A percentile compares a stretch with the other conserved stretches of the same genome.
Conservation (phyloP, 306 rosid species). For the Vachellia pachyceras region DNA sequence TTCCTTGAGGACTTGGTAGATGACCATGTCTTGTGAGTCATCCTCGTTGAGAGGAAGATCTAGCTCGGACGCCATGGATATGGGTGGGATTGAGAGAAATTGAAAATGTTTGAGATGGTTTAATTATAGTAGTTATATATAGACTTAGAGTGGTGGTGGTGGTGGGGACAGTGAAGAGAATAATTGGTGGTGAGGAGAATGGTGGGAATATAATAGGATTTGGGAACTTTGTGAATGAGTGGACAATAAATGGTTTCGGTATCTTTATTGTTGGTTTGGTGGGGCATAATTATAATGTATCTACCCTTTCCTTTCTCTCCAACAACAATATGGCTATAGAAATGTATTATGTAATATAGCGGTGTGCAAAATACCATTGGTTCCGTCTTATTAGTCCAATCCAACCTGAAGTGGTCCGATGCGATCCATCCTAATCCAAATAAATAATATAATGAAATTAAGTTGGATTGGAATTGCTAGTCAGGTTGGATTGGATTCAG, state of each 20-base stretch:
- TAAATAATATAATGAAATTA: too few relatives aligned
- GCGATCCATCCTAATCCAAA: too few relatives aligned
- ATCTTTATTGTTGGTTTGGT: neutral
- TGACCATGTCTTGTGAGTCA: slow-evolving; percentile 91
- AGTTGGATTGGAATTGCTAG: too few relatives aligned
- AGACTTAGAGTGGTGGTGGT: neutral
- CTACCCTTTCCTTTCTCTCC: neutral
- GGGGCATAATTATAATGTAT: neutral
- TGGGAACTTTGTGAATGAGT: neutral
- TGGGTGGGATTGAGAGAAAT: neutral
- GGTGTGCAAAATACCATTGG: too few relatives aligned
- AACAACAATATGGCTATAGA: neutral
- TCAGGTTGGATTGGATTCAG: too few relatives aligned
- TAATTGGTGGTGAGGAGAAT: neutral
- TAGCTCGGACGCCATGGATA: slow-evolving; percentile 60
- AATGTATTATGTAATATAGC: too few relatives aligned
- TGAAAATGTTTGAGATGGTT: neutral
- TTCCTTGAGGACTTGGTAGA: slow-evolving; percentile 72
- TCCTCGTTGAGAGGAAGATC: slow-evolving; percentile 74
- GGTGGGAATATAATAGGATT: neutral
- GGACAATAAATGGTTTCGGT: neutral
- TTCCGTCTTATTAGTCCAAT: too few relatives aligned
- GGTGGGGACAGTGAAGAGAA: neutral
- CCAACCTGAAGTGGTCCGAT: too few relatives aligned
- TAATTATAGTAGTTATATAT: neutral